Conservation (phyloP, 805 yeast genomes). For the Cyberlindnera mrakii region DNA sequence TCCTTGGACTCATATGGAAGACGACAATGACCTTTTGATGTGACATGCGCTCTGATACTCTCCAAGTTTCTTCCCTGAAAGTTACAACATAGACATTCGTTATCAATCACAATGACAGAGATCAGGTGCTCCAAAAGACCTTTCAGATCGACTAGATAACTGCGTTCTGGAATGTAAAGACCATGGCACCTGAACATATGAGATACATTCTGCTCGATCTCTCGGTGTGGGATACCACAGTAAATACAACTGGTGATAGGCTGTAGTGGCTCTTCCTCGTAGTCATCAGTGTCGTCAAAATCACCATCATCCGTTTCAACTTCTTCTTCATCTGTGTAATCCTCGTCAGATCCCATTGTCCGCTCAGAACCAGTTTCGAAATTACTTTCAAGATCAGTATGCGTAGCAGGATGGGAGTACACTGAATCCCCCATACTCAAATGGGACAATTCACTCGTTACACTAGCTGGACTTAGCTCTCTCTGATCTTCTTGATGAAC, state of each 20-base stretch:
- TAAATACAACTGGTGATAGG: constrained; percentile 48
- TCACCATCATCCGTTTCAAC: constrained; percentile 16
- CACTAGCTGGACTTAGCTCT: constrained; percentile 45
- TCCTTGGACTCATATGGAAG: constrained; percentile 82
- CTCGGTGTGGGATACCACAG: constrained; percentile 48
- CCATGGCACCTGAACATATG: constrained; percentile 85
- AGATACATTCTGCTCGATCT: constrained; percentile 51
- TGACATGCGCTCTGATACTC: constrained; percentile 86
- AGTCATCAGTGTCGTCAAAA: constrained; percentile 16
- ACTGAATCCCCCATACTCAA: constrained; percentile 48
- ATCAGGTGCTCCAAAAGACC: constrained; percentile 76
- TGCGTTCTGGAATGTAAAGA: constrained; percentile 77
- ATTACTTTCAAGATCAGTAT: constrained; percentile 29
- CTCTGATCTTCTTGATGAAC: constrained; percentile 19
- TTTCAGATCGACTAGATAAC: constrained; percentile 56
- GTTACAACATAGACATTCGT: constrained; percentile 74
- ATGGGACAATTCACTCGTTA: constrained; percentile 47
- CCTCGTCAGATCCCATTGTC: constrained; percentile 31
- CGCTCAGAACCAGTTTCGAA: constrained; percentile 48
- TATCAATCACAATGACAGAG: constrained; percentile 77
- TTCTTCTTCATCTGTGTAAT: constrained; percentile 19
- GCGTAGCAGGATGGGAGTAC: constrained; percentile 28
- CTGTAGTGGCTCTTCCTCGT: constrained; percentile 27
- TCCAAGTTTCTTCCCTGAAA: constrained; percentile 82
- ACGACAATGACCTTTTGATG: constrained; percentile 77